Evolutionary conservation across 257 asterid species (phyloP), one percentile per base, ranked within the genome.

Genomic region (Nicotiana tomentosiformis): DNA sequence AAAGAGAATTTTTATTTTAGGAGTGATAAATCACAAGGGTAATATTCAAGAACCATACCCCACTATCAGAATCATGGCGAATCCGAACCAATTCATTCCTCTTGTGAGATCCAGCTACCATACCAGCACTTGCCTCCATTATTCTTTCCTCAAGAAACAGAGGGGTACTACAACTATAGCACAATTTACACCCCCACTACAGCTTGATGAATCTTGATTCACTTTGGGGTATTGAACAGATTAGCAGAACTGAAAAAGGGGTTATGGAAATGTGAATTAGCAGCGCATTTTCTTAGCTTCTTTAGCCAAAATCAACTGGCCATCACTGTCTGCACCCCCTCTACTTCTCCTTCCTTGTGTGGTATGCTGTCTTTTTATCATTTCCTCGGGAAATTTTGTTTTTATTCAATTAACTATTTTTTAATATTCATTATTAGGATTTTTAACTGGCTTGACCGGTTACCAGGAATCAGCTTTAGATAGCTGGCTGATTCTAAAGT

Each of bases 41-140:
- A 16, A 55, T 55, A 55, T 55, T 18, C 12, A 77, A 26, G 72
- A 30, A 12, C 8, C 88, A 67, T 91, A 95, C 97, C 97, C 82
- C 97, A 82, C 92, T 90, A 83, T 93, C 97, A 84, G 97, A 90
- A 83, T 92, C 97, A 82, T 90, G 96, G 78, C 91, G 93, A 82
- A 91, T 90, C 56, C 86, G 83, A 77, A 94, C 98, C 66, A 94
- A 90, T 87, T 94, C 92, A 76, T 93, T 93, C 81, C 94, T 89
- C 81, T 90, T 88, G 89, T 91, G 92, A 23, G 97, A 94, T 91
- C 98, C 98, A 84, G 98, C 98, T 72, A 94, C 94, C 93, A 94
- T 83, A 55, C 98, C 98, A 70, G 88, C 93, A 87, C 83, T 89
- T 57, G 94, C 94, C 86, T 94, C 98, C 98, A 94, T 94, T 72